A percentile compares a stretch with the other conserved stretches of the same genome.
Evolutionary conservation across 176 grass and related monocot species (phyloP).

Genomic region (Ensete glaucum): DNA sequence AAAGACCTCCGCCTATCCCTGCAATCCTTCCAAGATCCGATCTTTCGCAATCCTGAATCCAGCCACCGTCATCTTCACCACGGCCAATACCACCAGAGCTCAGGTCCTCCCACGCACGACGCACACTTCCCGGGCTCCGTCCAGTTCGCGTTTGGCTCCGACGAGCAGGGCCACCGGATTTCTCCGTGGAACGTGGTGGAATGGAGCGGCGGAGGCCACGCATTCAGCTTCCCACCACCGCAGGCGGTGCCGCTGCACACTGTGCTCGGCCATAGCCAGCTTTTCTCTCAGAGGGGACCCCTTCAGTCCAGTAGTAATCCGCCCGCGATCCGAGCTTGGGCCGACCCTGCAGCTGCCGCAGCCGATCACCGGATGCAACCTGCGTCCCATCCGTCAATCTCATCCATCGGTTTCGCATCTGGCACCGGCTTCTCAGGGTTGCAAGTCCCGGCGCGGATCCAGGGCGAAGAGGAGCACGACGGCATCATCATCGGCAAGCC

Average conservation of each 20-base stretch:
- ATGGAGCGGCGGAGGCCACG: slow-evolving; percentile 36
- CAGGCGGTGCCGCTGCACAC: slow-evolving; percentile 67
- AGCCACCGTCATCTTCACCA: slow-evolving; percentile 28
- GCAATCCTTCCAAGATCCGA: slow-evolving; percentile 72
- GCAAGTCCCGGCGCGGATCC: slow-evolving; percentile 63
- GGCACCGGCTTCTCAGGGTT: slow-evolving; percentile 66
- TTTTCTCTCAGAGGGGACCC: slow-evolving; percentile 95
- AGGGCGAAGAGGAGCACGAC: slow-evolving; percentile 75
- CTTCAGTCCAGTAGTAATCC: slow-evolving; percentile 99
- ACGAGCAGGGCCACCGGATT: slow-evolving; percentile 50
- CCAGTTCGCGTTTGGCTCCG: slow-evolving; percentile 58
- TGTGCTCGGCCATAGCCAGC: slow-evolving; percentile 48
- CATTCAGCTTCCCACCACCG: slow-evolving; percentile 66
- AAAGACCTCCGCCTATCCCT: slow-evolving; percentile 92
- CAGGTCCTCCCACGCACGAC: slow-evolving; percentile 17
- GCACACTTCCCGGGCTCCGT: slow-evolving; percentile 37
- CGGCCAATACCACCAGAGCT: slow-evolving; percentile 13
- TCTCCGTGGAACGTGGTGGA: slow-evolving; percentile 73
- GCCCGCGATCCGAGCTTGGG: slow-evolving; percentile 77
- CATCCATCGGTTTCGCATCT: slow-evolving; percentile 38
- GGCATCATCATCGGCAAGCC: slow-evolving; percentile 58
- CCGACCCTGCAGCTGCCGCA: slow-evolving; percentile 37
- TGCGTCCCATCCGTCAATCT: background rate
- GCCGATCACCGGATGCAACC: slow-evolving; percentile 48
- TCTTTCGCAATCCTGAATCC: slow-evolving; percentile 47